Base-by-base conservation (phyloP, 129 eudicot species). In the Centrapalus pauciflorus region DNA sequence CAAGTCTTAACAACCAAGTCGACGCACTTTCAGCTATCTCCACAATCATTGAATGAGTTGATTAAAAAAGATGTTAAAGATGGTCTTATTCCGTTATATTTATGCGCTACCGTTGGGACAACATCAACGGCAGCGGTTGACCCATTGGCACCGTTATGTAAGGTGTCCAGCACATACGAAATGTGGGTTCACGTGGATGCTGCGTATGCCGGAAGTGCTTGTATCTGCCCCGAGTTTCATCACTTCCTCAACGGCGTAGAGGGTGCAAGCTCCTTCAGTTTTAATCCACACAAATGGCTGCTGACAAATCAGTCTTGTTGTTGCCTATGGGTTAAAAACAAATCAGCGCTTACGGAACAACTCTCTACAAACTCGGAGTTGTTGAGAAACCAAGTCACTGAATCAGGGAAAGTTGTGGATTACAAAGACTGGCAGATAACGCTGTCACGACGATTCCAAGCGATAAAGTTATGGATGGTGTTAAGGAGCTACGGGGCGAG, bases 141-240 rank as follows among this genome's bases (percentile, higher is more conserved):
- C 19, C 85, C 85, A n/a, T 23, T 63, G 60, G 59, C 20, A 14
- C 46, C 51, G 0, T 55, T 75, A 6, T 66, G 60, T 24, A 67
- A 80, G 25, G 75, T 76, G 17, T 48, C 78, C 3, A 71, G 55
- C 25, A 50, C 32, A 7, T 65, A 71, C 6, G 19, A 46, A 9
- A 40, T 80, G 16, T 76, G 85, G 85, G 78, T 71, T 17, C 85
- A 80, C 29, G 78, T 80, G 14, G 85, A 80, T 23, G 85, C 85
- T 1, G 71, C 71, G 10, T 66, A 66, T 23, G 71, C 71, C 4
- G 69, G 69, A 43, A 64, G 37, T 28, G 69, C 69, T 3, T 64
- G 56, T 17, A 64, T 64, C 23, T 75, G 77, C 49, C 84, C 81
- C 0, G 79, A 76, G 57, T 66, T 75, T 6, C 35, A 75, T 5